These are phyloP conservation scores for Xanthoparmelia taractica DNA, from an alignment of 495 filamentous ascomycete species.

Conservation along the genomic window DNA sequence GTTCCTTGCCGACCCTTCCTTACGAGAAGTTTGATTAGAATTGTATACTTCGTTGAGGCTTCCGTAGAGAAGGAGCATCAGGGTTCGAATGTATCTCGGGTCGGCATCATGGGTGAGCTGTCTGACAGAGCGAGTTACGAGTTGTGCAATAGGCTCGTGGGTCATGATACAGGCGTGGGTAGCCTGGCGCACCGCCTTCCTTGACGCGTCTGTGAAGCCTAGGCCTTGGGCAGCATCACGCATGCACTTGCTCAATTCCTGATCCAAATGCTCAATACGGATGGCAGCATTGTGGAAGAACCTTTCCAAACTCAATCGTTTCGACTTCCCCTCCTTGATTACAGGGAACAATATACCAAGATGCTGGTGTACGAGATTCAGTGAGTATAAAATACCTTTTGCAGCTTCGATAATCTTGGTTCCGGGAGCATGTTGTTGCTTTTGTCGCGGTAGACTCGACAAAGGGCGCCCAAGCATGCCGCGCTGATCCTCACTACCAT, in stretches of 20 bases:
- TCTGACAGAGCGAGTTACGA: slow-evolving; percentile 60
- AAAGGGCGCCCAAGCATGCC: slow-evolving; percentile 63
- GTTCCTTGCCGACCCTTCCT: slow-evolving; percentile 5
- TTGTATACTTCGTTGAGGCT: slow-evolving; percentile 69
- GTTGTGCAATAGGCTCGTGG: slow-evolving; percentile 65
- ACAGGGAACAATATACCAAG: slow-evolving; percentile 65
- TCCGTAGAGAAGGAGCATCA: slow-evolving; percentile 74
- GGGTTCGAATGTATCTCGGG: slow-evolving; percentile 67
- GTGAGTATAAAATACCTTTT: slow-evolving; percentile 78
- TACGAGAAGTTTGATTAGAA: slow-evolving; percentile 40
- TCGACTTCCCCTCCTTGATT: slow-evolving; percentile 56
- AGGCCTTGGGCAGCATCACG: slow-evolving; percentile 23
- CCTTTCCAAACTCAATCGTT: slow-evolving; percentile 65
- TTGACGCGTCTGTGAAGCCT: slow-evolving; percentile 36
- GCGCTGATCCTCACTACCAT: slow-evolving; percentile 44
- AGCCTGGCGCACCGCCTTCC: slow-evolving; percentile 57
- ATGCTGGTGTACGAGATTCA: slow-evolving; percentile 71
- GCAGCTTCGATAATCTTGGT: slow-evolving; percentile 69
- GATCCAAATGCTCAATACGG: slow-evolving; percentile 66
- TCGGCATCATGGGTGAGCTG: slow-evolving; percentile 68
- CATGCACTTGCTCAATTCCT: slow-evolving; percentile 60
- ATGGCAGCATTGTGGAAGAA: slow-evolving; percentile 69
- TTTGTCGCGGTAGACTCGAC: slow-evolving; percentile 76
- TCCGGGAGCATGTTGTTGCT: slow-evolving; percentile 49
- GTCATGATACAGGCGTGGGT: slow-evolving; percentile 65